These are phyloP conservation scores for Daldinia bambusicola DNA, from an alignment of 495 filamentous ascomycete species.

Conservation along the genomic window DNA sequence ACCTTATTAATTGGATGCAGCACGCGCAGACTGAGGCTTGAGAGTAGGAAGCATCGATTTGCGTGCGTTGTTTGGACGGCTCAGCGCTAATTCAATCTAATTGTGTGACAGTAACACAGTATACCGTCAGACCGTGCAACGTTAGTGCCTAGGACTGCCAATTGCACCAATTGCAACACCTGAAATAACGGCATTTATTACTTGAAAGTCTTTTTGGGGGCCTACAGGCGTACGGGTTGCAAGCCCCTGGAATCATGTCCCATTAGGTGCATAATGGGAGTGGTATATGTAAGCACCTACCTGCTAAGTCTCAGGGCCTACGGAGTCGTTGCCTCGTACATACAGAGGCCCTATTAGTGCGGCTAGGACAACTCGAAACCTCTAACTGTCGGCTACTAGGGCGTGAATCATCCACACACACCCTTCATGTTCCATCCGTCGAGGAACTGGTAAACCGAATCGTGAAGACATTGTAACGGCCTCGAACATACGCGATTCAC, in stretches of 20 bases:
- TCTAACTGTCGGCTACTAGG: constrained; percentile 29
- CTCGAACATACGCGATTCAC: constrained; percentile 16
- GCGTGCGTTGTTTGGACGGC: constrained; percentile 31
- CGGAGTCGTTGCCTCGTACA: constrained; percentile 18
- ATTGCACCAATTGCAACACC: neutral
- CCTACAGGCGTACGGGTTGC: neutral
- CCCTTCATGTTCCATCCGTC: constrained; percentile 7
- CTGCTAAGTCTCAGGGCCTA: neutral
- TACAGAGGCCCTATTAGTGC: constrained; percentile 26
- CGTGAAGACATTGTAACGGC: neutral
- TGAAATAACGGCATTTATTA: constrained; percentile 12
- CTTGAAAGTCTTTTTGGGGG: constrained; percentile 16
- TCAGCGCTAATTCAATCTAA: constrained; percentile 43
- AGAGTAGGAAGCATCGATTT: constrained; percentile 26
- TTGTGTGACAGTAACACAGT: constrained; percentile 33
- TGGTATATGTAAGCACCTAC: neutral
- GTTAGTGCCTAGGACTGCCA: constrained; percentile 2
- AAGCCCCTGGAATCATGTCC: constrained; percentile 11
- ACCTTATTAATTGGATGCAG: constrained; percentile 26
- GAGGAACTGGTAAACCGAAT: constrained; percentile 3
- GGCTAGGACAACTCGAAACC: constrained; percentile 41
- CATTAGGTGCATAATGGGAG: too few relatives aligned
- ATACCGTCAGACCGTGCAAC: constrained; percentile 5
- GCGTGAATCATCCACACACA: constrained; percentile 35
- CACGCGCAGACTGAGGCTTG: constrained; percentile 23